Evolutionary conservation across 2,329 filamentous ascomycete species (phyloP), one percentile per base, ranked within the genome.

Genomic region (Beauveria bassiana): DNA sequence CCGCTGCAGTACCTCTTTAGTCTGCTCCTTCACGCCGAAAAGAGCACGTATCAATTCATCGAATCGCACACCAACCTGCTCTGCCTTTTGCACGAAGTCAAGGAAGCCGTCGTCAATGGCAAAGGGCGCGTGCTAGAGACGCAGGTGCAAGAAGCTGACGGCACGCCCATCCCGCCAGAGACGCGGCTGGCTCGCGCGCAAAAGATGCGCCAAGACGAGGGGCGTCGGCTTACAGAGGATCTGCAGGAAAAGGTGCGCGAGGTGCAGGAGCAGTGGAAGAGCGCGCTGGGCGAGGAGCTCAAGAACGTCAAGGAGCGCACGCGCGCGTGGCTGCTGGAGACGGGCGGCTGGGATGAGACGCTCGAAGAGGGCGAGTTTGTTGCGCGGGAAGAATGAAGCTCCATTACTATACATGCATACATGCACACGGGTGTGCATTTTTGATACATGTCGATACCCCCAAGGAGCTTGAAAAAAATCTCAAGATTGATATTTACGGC

Each of bases 1-100:
- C 95, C 95, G 12, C 75, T 97, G 70, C 91, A 97, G 74, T 98
- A 99, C 72, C 81, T 99, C 0, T 95, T 92, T 73, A 89, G 86
- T 52, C 78, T 98, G 26, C 80, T 99, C 9, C 83, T 87, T 6
- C 93, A 98, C 69, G 89, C 92, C 0, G 91, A 96, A 72, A 96
- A 95, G 77, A 93, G 89, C 68, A 93, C 91, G 9, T 96, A 96
- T 70, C 95, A 98, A 73, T 98, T 96, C 75, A 97, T 98, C 69
- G 95, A 98, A 77, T 89, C 87, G 7, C 93, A 98, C 77, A 93
- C 86, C 34, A 97, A 97, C 70, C 79, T 97, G 40, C 80, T 96
- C 26, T 98, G 93, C 70, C 79, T 98, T 43, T 76, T 96, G 61
- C 95, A 97, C 69, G 92, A 97, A 74, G 91, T 96, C 59, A 91